Conservation (phyloP, 345 rosid genomes). For the Citrus mangshanensis region DNA sequence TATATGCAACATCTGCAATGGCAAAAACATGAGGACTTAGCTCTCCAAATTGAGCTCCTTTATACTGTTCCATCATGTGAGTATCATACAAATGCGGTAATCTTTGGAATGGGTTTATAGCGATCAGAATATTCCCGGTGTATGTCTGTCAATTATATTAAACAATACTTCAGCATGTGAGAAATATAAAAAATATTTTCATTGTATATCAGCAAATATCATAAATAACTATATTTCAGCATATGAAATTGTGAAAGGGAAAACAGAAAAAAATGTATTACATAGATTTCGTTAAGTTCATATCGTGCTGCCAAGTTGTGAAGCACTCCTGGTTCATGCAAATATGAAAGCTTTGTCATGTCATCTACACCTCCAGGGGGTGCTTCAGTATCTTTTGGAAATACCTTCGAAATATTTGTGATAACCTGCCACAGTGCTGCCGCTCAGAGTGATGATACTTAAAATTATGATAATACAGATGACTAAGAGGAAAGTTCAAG, state of each 20-base stretch:
- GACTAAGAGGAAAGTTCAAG: background rate
- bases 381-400: slow-evolving; percentile 95
- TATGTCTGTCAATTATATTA: slow-evolving; percentile 61
- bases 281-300: slow-evolving; percentile 97
- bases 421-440: slow-evolving; percentile 57
- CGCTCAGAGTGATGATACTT: slow-evolving; percentile 1
- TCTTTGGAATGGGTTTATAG: slow-evolving; percentile 98
- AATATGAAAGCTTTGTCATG: slow-evolving; percentile 98
- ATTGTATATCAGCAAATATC: slow-evolving; percentile 7
- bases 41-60: slow-evolving; percentile 98
- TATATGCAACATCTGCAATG: slow-evolving; percentile 96
- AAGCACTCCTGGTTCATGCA: slow-evolving; percentile 98
- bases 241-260: slow-evolving; percentile 7
- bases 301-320: slow-evolving; percentile 91
- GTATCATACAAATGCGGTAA: slow-evolving; percentile 97
- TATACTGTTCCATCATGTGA: slow-evolving; percentile 99
- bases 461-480: slow-evolving; percentile 9
- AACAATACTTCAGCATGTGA: slow-evolving; percentile 15
- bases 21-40: slow-evolving; percentile 99
- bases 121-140: slow-evolving; percentile 96
- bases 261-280: slow-evolving; percentile 36
- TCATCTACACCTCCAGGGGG: slow-evolving; percentile 99
- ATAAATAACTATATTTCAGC: slow-evolving; percentile 10
- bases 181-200: background rate
- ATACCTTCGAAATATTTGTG: slow-evolving; percentile 73